Evolutionary conservation across 2,329 filamentous ascomycete genomes (phyloP).

Genomic region (Coniochaeta sp.): DNA sequence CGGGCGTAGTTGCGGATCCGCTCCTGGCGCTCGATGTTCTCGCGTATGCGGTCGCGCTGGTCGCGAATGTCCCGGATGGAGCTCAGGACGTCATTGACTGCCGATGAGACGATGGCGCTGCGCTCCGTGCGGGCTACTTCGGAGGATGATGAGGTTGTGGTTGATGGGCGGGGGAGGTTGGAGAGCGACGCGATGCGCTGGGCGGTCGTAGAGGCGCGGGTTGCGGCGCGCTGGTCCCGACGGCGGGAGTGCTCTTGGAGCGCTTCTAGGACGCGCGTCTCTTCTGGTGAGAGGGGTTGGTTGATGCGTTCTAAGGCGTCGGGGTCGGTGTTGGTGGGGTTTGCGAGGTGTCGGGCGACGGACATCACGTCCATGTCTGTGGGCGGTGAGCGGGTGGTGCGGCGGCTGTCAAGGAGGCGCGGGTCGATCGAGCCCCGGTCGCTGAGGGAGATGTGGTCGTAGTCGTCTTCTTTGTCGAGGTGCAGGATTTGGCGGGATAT

Average conservation of each 20-base stretch:
- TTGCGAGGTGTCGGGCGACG: slow-evolving; percentile 23
- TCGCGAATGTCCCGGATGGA: slow-evolving; percentile 23
- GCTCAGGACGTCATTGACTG: slow-evolving; percentile 30
- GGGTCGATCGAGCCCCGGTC: slow-evolving; percentile 50
- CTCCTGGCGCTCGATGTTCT: slow-evolving; percentile 18
- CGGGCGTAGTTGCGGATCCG: slow-evolving; percentile 14
- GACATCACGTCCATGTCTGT: slow-evolving; percentile 12
- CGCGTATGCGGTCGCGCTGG: slow-evolving; percentile 25
- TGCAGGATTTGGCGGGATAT: slow-evolving; percentile 61
- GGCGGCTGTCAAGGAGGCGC: slow-evolving; percentile 40
- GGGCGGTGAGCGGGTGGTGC: slow-evolving; percentile 23
- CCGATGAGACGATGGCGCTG: slow-evolving; percentile 28
- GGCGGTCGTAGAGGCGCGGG: neutral
- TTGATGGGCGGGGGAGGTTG: slow-evolving; percentile 19
- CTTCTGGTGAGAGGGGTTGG: slow-evolving; percentile 44
- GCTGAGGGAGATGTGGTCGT: slow-evolving; percentile 49
- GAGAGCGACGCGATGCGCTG: slow-evolving; percentile 9
- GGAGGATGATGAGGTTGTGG: too few species aligned
- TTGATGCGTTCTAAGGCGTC: slow-evolving; percentile 38
- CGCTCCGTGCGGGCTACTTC: slow-evolving; percentile 15
- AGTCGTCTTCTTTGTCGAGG: slow-evolving; percentile 51
- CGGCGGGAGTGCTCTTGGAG: slow-evolving; percentile 46
- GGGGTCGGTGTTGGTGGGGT: slow-evolving; percentile 24
- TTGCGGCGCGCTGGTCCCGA: slow-evolving; percentile 30
- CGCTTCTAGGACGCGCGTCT: slow-evolving; percentile 50